Percentiles rank a stretch among this genome's conserved stretches.
These are phyloP conservation scores for Carex pumila DNA, from an alignment of 176 grass and related monocot genomes.

Conservation along the genomic window DNA sequence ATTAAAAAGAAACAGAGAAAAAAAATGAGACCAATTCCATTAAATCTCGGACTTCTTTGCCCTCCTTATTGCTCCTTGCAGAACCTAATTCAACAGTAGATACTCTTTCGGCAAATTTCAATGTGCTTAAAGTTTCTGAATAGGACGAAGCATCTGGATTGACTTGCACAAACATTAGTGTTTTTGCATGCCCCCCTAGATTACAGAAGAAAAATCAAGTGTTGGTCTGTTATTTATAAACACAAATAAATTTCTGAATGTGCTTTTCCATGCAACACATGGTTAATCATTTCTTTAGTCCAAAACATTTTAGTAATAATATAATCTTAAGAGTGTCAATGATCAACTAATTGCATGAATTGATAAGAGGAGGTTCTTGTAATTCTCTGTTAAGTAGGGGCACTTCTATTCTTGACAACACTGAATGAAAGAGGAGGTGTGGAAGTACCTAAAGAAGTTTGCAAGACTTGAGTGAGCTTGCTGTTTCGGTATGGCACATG, in stretches of 20 bases:
- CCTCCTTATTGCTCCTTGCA: conserved; percentile 66
- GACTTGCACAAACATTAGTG: conserved; percentile 83
- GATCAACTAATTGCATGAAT: background rate
- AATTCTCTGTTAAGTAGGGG: background rate
- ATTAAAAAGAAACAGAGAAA: background rate
- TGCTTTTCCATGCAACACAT: background rate
- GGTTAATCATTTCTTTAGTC: background rate
- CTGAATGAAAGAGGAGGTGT: background rate
- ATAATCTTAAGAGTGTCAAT: background rate
- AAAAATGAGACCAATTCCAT: conserved; percentile 49
- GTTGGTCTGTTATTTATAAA: background rate
- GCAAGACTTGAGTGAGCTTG: conserved; percentile 90
- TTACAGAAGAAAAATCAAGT: background rate
- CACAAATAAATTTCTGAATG: background rate
- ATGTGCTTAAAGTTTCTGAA: conserved; percentile 61
- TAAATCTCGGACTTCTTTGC: conserved; percentile 70
- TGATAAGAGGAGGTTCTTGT: background rate
- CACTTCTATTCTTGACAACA: background rate
- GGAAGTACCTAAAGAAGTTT: conserved; percentile 63
- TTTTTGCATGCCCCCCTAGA: conserved; percentile 85
- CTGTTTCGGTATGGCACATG: conserved; percentile 85
- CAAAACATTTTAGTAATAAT: background rate
- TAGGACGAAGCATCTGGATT: conserved; percentile 77
- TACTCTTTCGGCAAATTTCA: conserved; percentile 87
- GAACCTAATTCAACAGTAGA: conserved; percentile 70